Base-by-base conservation (phyloP, 768 basidiomycete genomes). In the Dacryopinax spathularia region DNA sequence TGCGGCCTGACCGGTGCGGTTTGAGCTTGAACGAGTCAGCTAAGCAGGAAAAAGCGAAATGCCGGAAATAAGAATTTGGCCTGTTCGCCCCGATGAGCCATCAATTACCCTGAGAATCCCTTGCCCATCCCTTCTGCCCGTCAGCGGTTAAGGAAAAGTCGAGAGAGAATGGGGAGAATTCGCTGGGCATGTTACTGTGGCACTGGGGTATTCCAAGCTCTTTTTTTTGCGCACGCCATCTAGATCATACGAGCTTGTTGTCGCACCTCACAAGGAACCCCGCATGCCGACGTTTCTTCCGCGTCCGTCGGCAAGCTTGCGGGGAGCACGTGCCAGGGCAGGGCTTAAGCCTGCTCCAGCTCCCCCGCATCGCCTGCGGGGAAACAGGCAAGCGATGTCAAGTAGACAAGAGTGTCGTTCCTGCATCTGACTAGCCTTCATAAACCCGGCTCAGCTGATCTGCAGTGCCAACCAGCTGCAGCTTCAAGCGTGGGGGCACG, bases 201-300 rank as follows among this genome's bases (percentile, higher is more conserved):
- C n/a, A n/a, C n/a, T n/a, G n/a, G n/a, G n/a, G n/a, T n/a, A n/a
- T n/a, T n/a, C n/a, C n/a, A n/a, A n/a, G n/a, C n/a, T n/a, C n/a
- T n/a, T n/a, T n/a, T n/a, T n/a, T n/a, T n/a, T n/a, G n/a, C n/a
- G n/a, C n/a, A n/a, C 39, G 39, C 39, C 39, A 41, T 41, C 18
- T 22, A 15, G 18, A 22, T 41, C 48, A 13, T 56, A 3, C 48
- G 25, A 56, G 48, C 48, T 56, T 56, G 48, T 56, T n/a, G 36
- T 37, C n/a, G 12, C 36, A 37, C 25, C 48, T 27, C 25, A 10
- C 48, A 22, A 22, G 15, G 15, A 56, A 29, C 48, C 48, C 48
- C 48, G 48, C 48, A 56, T 56, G 48, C 48, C 48, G 48, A n/a
- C 48, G 48, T 56, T 56, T 29, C 48, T 56, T 56, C 48, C 48